A percentile compares a stretch with the other conserved stretches of the same genome.
phyloP scores from a whole-genome alignment of 202 grass and related monocot species.

The Saccharum hybrid region DNA sequence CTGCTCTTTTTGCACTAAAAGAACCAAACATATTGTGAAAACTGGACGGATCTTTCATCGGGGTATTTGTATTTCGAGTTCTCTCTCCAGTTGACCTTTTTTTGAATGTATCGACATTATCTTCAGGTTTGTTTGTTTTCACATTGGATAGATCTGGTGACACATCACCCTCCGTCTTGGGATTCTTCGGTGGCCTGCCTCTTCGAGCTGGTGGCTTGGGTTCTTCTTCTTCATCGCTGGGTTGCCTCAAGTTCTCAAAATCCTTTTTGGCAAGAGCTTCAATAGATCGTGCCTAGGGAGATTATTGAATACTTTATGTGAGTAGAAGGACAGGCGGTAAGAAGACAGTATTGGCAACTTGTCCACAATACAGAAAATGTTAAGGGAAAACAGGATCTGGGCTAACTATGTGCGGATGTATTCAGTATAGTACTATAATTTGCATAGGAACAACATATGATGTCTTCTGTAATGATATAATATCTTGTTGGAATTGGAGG shows the following conservation, averaged over 20 bases:
- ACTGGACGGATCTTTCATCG: slow-evolving; percentile 43
- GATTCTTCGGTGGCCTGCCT: slow-evolving; percentile 67
- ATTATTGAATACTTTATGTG: slow-evolving; percentile 33
- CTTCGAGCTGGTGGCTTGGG: slow-evolving; percentile 62
- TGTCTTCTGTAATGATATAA: slow-evolving; percentile 26
- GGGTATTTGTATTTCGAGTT: slow-evolving; percentile 43
- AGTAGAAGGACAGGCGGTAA: slow-evolving; percentile 22
- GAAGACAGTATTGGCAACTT: slow-evolving; percentile 20
- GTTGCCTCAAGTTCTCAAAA: slow-evolving; percentile 81
- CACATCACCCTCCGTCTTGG: slow-evolving; percentile 32
- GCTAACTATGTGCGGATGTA: not conserved
- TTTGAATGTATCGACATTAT: slow-evolving; percentile 47
- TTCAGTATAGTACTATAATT: slow-evolving; percentile 6
- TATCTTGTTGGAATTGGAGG: slow-evolving; percentile 23
- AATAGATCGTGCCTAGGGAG: slow-evolving; percentile 69
- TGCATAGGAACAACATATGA: slow-evolving; percentile 15
- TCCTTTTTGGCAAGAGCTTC: slow-evolving; percentile 85
- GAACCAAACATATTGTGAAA: slow-evolving; percentile 38
- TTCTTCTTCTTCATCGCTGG: slow-evolving; percentile 64
- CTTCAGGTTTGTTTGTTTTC: slow-evolving; percentile 49
- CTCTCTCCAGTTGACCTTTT: slow-evolving; percentile 48
- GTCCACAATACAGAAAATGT: slow-evolving; percentile 21
- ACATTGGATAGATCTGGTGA: slow-evolving; percentile 60
- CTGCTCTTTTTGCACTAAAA: slow-evolving; percentile 50
- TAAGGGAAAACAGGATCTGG: slow-evolving; percentile 12